Evolutionary conservation across 2,329 filamentous ascomycete genomes (phyloP), one percentile per base, ranked within the genome.

Genomic region (Epichloe sibirici): DNA sequence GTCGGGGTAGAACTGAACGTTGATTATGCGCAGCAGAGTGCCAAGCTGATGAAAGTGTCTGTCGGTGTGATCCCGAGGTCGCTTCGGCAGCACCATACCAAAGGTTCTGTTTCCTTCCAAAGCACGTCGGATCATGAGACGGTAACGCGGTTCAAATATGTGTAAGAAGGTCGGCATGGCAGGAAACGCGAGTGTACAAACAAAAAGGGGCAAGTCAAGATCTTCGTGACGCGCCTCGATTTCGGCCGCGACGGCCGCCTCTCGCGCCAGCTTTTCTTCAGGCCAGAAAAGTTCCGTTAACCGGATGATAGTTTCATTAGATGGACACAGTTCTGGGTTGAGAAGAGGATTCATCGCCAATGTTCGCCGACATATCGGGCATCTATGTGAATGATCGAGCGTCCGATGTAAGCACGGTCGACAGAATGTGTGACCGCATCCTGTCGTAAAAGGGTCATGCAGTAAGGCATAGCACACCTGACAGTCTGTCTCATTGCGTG

Each of bases 91-190:
- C 17, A 95, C 77, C 86, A 95, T 95, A 25, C 90, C 90, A 62
- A 96, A 95, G 25, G 81, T 86, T 13, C 80, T 74, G 55, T 85
- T 80, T 0, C 82, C 81, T 56, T 90, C 85, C 51, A 94, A 72
- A 0, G 82, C 85, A 38, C 89, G 80, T 46, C 85, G 78, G 39
- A 95, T 85, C 88, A 95, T 93, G n/a, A 93, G 74, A 7, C 88
- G 81, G 64, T 95, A 95, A 6, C 87, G 79, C n/a, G 88, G 87
- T 65, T 95, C 90, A 63, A 95, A 95, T n/a, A 96, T 80, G 61
- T 94, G 87, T 3, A 95, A 72, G 59, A 93, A 93, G 0, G 88
- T 90, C 0, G 86, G 88, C 80, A 91, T 89, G 2, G 77, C 74
- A 1, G 90, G 90, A 59, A 93, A 91, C 0, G 88, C 79, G 8